These are phyloP conservation scores for Coemansia sp. DNA, from an alignment of 192 early-diverging fungal genomes.

Conservation along the genomic window DNA sequence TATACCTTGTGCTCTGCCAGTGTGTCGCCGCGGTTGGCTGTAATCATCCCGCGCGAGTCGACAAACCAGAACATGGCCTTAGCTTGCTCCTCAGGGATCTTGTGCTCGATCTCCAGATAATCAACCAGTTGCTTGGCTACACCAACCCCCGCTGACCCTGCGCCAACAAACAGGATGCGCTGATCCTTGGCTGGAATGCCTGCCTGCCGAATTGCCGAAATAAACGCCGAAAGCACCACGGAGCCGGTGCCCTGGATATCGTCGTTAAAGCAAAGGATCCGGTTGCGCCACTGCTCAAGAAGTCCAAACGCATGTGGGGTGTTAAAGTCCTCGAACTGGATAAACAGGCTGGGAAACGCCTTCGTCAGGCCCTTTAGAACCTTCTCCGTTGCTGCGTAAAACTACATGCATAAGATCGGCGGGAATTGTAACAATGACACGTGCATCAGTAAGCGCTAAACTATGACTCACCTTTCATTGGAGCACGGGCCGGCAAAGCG, in stretches of 20 bases:
- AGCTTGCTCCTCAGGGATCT: conserved; percentile 66
- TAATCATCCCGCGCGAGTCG: conserved; percentile 91
- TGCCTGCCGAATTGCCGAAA: conserved; percentile 74
- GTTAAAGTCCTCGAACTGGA: conserved; percentile 97
- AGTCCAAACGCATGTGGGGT: conserved; percentile 89
- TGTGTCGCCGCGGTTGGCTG: conserved; percentile 81
- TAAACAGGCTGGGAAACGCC: conserved; percentile 76
- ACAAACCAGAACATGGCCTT: conserved; percentile 72
- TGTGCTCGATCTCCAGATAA: conserved; percentile 74
- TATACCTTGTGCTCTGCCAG: conserved; percentile 80
- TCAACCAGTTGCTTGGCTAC: conserved; percentile 88
- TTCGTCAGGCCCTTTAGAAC: conserved; percentile 68
- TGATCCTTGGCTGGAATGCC: conserved; percentile 70
- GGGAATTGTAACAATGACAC: not conserved
- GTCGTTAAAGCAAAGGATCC: conserved; percentile 90
- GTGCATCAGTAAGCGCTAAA: not conserved
- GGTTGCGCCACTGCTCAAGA: conserved; percentile 73
- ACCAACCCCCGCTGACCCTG: conserved; percentile 92
- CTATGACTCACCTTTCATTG: not conserved
- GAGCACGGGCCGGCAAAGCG: conserved; percentile 8
- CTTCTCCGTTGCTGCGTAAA: conserved; percentile 81
- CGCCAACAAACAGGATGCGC: conserved; percentile 90
- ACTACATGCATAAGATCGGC: conserved; percentile 35
- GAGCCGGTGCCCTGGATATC: conserved; percentile 70
- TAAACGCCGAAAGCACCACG: conserved; percentile 89